Base-by-base conservation (phyloP, 345 rosid species). In the Litchi chinensis region DNA sequence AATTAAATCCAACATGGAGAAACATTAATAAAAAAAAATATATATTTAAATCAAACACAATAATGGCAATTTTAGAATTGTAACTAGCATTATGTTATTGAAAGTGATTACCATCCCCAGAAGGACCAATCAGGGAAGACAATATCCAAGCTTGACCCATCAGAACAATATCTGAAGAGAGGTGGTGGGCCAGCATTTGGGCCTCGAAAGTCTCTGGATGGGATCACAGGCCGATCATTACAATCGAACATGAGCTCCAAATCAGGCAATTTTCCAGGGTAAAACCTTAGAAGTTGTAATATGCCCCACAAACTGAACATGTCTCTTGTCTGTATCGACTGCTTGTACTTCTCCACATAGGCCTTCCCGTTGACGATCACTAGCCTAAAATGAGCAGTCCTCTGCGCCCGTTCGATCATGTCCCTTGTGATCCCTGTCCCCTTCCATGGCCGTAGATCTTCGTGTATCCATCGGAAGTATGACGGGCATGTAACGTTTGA, bases 71-170 rank as follows among this genome's bases (percentile, higher is more conserved):
- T 50, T 50, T 50, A 65, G 59, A 32, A 32, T 32, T 32, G 28
- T 26, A 26, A 26, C 28, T 26, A 26, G 28, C 28, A 26, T 26
- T 26, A 26, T 26, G 28, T 26, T 26, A 26, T 26, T 32, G 37
- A 48, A 64, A 37, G 15, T 39, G 4, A 19, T 77, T 87, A 92
- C 98, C 98, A 92, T 74, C 97, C 97, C 98, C 97, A 94, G 78
- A 90, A 92, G 6, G 95, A 88, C 92, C 95, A 91, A 76, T 94
- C 98, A 37, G 97, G 97, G 77, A 92, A 86, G 15, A 89, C 93
- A 9, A 93, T 83, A 73, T 92, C 97, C 81, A 91, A 43, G 13
- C 83, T 86, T 54, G 74, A 74, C 48, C 81, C 79, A 22, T 90
- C 84, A 6, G 89, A 87, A 43, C 96, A 94, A 41, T 92, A 92